phyloP scores from a whole-genome alignment of 2,329 filamentous ascomycete species.

The Aspergillus amoenus region DNA sequence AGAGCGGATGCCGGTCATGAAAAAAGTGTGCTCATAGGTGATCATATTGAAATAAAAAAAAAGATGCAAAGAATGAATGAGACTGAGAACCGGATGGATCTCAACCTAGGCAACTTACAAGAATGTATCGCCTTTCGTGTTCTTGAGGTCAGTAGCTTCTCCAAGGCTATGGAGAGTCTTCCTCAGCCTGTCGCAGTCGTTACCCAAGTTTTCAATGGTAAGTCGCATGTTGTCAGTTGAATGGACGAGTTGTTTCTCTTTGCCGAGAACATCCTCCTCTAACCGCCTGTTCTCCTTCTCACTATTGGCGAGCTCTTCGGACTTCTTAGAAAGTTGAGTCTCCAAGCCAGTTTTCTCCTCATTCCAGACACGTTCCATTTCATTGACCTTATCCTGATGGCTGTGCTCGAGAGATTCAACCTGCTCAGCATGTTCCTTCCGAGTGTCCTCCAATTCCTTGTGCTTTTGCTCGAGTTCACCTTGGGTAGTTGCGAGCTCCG shows the following conservation, averaged over 20 bases:
- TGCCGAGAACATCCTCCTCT: constrained; percentile 47
- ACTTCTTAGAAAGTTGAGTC: constrained; percentile 41
- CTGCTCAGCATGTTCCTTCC: constrained; percentile 28
- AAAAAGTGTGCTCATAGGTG: constrained; percentile 11
- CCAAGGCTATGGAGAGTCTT: constrained; percentile 51
- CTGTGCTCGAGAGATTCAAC: constrained; percentile 24
- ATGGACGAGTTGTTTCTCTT: constrained; percentile 48
- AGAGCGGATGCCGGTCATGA: constrained; percentile 12
- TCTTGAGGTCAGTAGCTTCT: constrained; percentile 53
- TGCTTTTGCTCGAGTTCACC: constrained; percentile 28
- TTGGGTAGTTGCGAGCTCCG: constrained; percentile 31
- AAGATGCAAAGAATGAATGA: constrained; percentile 15
- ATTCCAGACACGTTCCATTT: constrained; percentile 33
- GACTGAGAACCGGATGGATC: constrained; percentile 17
- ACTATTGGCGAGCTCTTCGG: constrained; percentile 41
- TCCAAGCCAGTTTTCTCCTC: constrained; percentile 33
- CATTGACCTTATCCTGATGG: constrained; percentile 27
- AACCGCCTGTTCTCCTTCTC: constrained; percentile 45
- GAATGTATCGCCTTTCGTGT: constrained; percentile 49
- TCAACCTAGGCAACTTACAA: constrained; percentile 46
- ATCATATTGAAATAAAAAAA: constrained; percentile 5
- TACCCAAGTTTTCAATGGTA: constrained; percentile 51
- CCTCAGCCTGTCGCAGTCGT: constrained; percentile 51
- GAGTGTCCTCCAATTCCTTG: constrained; percentile 34
- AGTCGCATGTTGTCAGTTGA: constrained; percentile 45